These are phyloP conservation scores for Cordyceps cicadae DNA, from an alignment of 2,329 filamentous ascomycete genomes.

Conservation along the genomic window DNA sequence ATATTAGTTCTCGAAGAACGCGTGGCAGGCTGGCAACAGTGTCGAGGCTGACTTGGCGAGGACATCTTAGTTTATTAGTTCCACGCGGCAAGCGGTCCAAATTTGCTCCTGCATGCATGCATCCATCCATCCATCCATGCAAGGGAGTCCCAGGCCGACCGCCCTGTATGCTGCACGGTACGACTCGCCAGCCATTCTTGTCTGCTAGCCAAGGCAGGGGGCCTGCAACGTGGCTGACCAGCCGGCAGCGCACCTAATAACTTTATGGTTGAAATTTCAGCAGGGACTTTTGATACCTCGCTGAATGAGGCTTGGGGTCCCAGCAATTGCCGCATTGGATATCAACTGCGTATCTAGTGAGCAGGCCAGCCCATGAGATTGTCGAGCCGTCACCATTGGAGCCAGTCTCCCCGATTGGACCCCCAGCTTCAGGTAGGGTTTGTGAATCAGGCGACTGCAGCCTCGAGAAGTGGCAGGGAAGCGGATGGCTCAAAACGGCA, in stretches of 20 bases:
- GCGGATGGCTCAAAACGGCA: neutral
- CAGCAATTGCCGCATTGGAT: constrained; percentile 7
- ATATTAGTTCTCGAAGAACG: neutral
- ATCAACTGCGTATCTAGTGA: constrained; percentile 2
- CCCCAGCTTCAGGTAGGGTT: neutral
- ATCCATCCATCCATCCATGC: too few species aligned
- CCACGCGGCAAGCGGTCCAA: too few species aligned
- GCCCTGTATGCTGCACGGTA: neutral
- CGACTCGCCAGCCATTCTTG: neutral
- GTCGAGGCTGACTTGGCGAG: neutral
- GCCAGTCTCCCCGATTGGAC: neutral
- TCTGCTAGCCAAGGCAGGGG: neutral
- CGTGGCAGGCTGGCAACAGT: neutral
- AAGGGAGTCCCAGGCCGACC: too few species aligned
- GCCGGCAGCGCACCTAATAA: neutral
- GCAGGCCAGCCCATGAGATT: neutral
- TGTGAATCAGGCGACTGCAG: neutral
- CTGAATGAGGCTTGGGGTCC: neutral
- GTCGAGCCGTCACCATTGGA: neutral
- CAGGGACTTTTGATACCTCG: neutral
- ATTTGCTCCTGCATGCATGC: too few species aligned
- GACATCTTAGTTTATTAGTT: too few species aligned
- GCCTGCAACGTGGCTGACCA: neutral
- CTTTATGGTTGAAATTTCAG: neutral
- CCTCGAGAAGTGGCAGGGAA: neutral